phyloP scores from a whole-genome alignment of 495 filamentous ascomycete species.

The Copromyces sp. region DNA sequence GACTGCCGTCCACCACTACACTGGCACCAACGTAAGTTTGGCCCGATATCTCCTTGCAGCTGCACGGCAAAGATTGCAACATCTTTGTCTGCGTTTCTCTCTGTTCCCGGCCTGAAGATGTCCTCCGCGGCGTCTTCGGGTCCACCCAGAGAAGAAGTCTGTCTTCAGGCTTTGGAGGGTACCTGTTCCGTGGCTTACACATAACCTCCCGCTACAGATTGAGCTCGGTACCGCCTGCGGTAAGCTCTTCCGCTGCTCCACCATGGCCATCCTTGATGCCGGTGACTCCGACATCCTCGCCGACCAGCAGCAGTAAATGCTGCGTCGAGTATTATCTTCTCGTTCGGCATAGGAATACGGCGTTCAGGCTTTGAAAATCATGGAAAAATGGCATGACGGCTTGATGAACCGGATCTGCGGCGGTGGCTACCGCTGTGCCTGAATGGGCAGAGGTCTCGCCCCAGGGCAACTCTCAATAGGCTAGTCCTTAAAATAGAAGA shows the following conservation, averaged over 20 bases:
- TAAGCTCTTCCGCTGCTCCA: conserved; percentile 59
- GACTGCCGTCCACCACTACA: conserved; percentile 91
- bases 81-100: conserved; percentile 4
- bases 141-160: conserved; percentile 73
- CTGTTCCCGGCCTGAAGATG: conserved; percentile 6
- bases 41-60: conserved; percentile 10
- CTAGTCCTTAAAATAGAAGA: conserved; percentile 14
- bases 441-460: conserved; percentile 6
- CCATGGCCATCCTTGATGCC: conserved; percentile 91
- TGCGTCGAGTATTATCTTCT: conserved; percentile 10
- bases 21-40: conserved; percentile 87
- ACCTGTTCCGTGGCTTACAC: conserved; percentile 42
- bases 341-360: conserved; percentile 21
- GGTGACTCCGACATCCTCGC: conserved; percentile 96
- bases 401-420: conserved; percentile 9
- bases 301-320: conserved; percentile 49
- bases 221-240: conserved; percentile 77
- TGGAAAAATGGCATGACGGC: conserved; percentile 13
- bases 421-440: not conserved
- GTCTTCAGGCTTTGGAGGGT: conserved; percentile 74
- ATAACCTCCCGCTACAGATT: conserved; percentile 49
- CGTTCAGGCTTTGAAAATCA: conserved; percentile 28
- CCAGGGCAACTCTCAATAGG: conserved; percentile 8
- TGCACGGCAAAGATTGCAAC: not conserved
- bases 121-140: conserved; percentile 14